phyloP scores from a whole-genome alignment of 176 grass and related monocot genomes.

The Zoysia pacifica region DNA sequence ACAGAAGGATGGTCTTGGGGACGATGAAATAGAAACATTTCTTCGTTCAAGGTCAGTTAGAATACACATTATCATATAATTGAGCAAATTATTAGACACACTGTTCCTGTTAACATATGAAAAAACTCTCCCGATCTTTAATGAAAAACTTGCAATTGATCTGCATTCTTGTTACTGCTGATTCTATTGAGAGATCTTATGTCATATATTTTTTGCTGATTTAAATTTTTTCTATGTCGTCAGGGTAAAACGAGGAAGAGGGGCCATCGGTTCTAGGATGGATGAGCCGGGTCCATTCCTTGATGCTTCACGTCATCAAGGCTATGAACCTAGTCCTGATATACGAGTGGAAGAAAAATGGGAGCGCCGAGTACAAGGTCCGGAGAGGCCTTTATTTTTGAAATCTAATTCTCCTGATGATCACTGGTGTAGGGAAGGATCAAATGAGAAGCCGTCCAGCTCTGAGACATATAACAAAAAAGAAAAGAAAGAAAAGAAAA shows the following conservation, averaged over 20 bases:
- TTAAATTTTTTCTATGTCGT: constrained; percentile 21
- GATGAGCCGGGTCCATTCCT: constrained; percentile 81
- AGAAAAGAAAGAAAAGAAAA: constrained; percentile 22
- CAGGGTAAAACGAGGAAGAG: constrained; percentile 81
- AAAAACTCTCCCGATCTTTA: not conserved
- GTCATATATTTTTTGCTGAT: constrained; percentile 6
- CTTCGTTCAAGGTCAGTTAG: constrained; percentile 80
- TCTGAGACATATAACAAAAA: constrained; percentile 33
- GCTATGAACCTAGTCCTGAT: constrained; percentile 32
- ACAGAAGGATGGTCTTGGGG: constrained; percentile 50
- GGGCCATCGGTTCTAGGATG: constrained; percentile 89
- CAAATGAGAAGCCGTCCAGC: constrained; percentile 20
- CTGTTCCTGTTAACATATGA: not conserved
- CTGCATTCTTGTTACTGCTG: not conserved
- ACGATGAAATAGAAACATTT: constrained; percentile 82
- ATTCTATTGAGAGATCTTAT: not conserved
- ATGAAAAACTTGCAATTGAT: constrained; percentile 3
- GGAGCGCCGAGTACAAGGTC: constrained; percentile 56
- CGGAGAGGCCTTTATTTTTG: constrained; percentile 64
- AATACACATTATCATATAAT: not conserved
- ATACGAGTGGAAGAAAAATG: constrained; percentile 57
- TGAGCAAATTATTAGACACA: not conserved
- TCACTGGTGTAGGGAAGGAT: constrained; percentile 22
- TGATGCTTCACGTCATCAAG: constrained; percentile 29
- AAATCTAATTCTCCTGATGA: constrained; percentile 45